Percentiles rank a stretch among this genome's conserved stretches.
phyloP scores from a whole-genome alignment of 352 stramenopile species.

The Globisporangium heterothallicum region DNA sequence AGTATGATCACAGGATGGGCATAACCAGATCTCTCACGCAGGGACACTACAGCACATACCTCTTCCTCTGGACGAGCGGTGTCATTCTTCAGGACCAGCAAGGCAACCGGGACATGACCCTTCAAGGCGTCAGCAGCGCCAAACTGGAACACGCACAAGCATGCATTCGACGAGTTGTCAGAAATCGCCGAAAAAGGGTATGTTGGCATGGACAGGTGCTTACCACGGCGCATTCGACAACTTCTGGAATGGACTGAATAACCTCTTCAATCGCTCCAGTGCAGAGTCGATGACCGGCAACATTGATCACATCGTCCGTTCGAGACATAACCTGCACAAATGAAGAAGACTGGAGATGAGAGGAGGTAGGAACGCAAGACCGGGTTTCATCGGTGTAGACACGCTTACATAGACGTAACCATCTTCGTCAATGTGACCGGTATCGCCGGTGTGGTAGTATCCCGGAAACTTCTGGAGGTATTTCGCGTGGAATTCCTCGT shows the following conservation, averaged over 20 bases:
- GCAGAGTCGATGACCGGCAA: conserved; percentile 81
- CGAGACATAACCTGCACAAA: conserved; percentile 76
- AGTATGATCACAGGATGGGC: not conserved
- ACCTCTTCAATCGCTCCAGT: conserved; percentile 89
- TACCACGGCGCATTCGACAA: conserved; percentile 86
- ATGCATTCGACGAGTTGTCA: not conserved
- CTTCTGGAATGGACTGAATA: conserved; percentile 71
- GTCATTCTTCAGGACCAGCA: conserved; percentile 29
- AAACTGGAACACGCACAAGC: conserved; percentile 7
- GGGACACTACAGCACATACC: conserved; percentile 4
- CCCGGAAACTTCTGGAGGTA: conserved; percentile 84
- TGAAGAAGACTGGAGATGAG: not conserved
- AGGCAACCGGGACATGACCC: conserved; percentile 24
- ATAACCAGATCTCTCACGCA: not conserved
- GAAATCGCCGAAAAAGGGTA: not conserved
- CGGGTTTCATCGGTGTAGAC: not conserved
- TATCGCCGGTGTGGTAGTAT: conserved; percentile 89
- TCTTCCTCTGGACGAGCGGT: conserved; percentile 17
- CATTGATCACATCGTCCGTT: conserved; percentile 91
- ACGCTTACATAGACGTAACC: conserved; percentile 79
- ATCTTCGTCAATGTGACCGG: conserved; percentile 84
- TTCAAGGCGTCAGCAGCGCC: conserved; percentile 21
- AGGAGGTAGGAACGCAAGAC: not conserved
- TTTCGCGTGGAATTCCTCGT: conserved; percentile 70
- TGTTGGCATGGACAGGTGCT: conserved; percentile 1